Base-by-base conservation (phyloP, 495 filamentous ascomycete genomes). In the Penicillium argentinense region DNA sequence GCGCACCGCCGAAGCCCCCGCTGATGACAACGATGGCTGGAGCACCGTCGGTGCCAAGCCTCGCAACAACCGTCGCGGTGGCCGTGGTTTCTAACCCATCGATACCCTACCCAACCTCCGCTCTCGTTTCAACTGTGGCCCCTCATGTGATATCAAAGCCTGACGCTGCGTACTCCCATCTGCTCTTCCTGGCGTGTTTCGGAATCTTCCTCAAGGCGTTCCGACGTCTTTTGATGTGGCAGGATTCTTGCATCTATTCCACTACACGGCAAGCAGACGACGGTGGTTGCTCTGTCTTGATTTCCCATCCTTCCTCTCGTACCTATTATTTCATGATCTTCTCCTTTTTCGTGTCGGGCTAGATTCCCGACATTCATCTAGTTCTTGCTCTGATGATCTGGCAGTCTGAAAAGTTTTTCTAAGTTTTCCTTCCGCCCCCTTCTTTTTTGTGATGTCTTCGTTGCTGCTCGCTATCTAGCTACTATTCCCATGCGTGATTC, bases 21-120 rank as follows among this genome's bases (percentile, higher is more conserved):
- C 44, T 33, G 57, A 49, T 42, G 84, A 88, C 46, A 83, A 84
- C 18, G 87, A 89, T 53, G 85, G 86, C 49, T 89, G 87, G 86
- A 90, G 86, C 62, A 88, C 85, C 9, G 86, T 91, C 33, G 66
- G 72, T 53, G 69, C 73, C 58, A 79, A 73, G 62, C 66, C 66
- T 52, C 73, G 73, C 58, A 77, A 68, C 63, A 76, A 72, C 61
- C 73, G 76, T 45, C 75, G 76, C 45, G 74, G 74, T 42, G 57
- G 53, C 62, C 42, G 29, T 49, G 65, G 73, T 49, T 42, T 56
- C 57, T 65, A 57, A 66, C 66, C 68, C 63, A 61, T 65, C 60
- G 68, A 72, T 72, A 72, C 69, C 67, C 66, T 51, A 59, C 51
- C 51, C 48, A 54, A 63, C 62, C 51, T 48, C 54, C 51, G 49